A percentile compares a stretch with the other conserved stretches of the same genome.
phyloP scores from a whole-genome alignment of 176 grass and related monocot species.

The Oryza punctata region DNA sequence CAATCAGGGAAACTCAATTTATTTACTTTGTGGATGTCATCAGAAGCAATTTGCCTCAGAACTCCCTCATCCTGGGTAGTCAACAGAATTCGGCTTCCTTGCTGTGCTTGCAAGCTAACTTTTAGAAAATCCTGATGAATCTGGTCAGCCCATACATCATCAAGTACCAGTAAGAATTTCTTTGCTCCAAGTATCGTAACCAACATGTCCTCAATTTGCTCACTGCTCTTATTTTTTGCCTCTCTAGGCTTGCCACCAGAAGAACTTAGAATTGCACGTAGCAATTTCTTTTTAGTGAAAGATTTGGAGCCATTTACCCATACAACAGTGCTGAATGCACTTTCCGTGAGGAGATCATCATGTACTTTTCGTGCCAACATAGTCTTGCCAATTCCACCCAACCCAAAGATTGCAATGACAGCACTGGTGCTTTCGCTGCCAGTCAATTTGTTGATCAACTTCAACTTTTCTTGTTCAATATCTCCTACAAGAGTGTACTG shows the following conservation, averaged over 20 bases:
- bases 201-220: slow-evolving; percentile 27
- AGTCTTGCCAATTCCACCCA: slow-evolving; percentile 40
- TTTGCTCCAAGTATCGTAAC: slow-evolving; percentile 25
- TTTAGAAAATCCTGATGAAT: slow-evolving; percentile 22
- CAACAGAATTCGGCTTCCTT: slow-evolving; percentile 43
- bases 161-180: slow-evolving; percentile 46
- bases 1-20: slow-evolving; percentile 9
- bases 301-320: slow-evolving; percentile 32
- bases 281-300: not conserved
- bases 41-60: not conserved
- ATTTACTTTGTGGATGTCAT: slow-evolving; percentile 10
- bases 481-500: slow-evolving; percentile 5
- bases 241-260: slow-evolving; percentile 19
- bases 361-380: slow-evolving; percentile 25
- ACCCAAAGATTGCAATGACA: slow-evolving; percentile 31
- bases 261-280: not conserved
- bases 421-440: not conserved
- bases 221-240: not conserved
- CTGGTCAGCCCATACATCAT: slow-evolving; percentile 27
- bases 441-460: slow-evolving; percentile 19
- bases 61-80: slow-evolving; percentile 20
- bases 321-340: slow-evolving; percentile 18
- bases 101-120: not conserved
- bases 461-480: not conserved
- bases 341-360: slow-evolving; percentile 27